phyloP scores from a whole-genome alignment of 2,329 filamentous ascomycete species.

The Ophiostoma triangulosporum region DNA sequence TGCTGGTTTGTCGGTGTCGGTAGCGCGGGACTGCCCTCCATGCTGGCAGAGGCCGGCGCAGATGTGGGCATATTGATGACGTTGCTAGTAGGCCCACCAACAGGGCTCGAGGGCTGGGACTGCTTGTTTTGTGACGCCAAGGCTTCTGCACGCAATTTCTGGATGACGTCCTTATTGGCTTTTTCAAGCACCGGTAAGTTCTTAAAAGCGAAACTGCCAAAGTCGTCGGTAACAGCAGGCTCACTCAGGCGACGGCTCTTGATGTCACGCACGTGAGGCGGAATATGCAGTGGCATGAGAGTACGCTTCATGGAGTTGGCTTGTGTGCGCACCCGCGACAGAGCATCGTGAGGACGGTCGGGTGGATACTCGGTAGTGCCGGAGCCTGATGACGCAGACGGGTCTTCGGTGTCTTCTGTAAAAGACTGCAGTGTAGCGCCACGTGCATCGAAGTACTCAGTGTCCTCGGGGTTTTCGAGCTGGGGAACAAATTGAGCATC shows the following conservation, averaged over 20 bases:
- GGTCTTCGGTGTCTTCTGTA: slow-evolving; percentile 86
- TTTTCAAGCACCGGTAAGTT: slow-evolving; percentile 93
- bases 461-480: slow-evolving; percentile 88
- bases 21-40: slow-evolving; percentile 77
- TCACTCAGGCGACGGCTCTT: slow-evolving; percentile 83
- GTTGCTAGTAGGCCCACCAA: slow-evolving; percentile 16
- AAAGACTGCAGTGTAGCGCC: slow-evolving; percentile 89
- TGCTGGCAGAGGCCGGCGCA: slow-evolving; percentile 48
- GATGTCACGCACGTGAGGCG: slow-evolving; percentile 84
- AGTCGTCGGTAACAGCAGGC: slow-evolving; percentile 78
- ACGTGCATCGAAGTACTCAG: slow-evolving; percentile 89
- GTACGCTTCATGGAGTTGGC: slow-evolving; percentile 80
- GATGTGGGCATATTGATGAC: not conserved
- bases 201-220: slow-evolving; percentile 94
- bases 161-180: slow-evolving; percentile 96
- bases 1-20: slow-evolving; percentile 41
- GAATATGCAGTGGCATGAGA: slow-evolving; percentile 90
- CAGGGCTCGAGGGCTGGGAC: slow-evolving; percentile 28
- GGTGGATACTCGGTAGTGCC: slow-evolving; percentile 54
- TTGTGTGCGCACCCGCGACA: slow-evolving; percentile 79
- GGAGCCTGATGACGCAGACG: slow-evolving; percentile 58
- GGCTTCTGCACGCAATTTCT: slow-evolving; percentile 85
- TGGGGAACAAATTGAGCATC: slow-evolving; percentile 92
- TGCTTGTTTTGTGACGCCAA: slow-evolving; percentile 51
- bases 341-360: slow-evolving; percentile 85